Base-by-base conservation (phyloP, 306 rosid species). In the Benincasa hispida region DNA sequence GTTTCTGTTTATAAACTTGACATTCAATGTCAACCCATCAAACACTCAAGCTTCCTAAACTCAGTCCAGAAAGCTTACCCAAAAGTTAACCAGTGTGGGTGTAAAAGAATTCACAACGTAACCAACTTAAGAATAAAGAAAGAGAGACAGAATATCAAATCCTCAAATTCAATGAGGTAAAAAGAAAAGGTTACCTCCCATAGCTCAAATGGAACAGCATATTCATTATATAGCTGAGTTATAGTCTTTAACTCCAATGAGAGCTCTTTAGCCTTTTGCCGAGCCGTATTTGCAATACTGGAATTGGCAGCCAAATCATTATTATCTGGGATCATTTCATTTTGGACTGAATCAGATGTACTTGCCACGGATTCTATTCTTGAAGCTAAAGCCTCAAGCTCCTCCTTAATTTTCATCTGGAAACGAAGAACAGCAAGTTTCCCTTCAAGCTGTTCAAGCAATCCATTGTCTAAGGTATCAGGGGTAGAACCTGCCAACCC, bases 361-460 rank as follows among this genome's bases (percentile, higher is more conserved):
- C 83, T 80, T 28, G 89, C 82, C 50, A 81, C 78, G 83, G 79
- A 87, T 81, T 90, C 96, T 34, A 86, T 81, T 79, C 91, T 88
- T 62, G 91, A 88, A 81, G 88, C 93, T 76, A 89, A 51, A 72
- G 86, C 91, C 81, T 89, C 98, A 61, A 94, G 82, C 86, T 92
- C 97, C 76, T 92, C 93, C 86, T 88, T 92, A 81, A 92, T 84
- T 86, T 94, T 94, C 53, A 91, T 87, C 82, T 94, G 99, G 85
- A 94, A 92, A 83, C 86, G 93, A 78, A 94, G 99, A 84, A 94
- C 99, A 42, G 96, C 92, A 81, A 94, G 99, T 85, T 94, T 94
- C 86, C 97, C 99, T 87, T 94, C 99, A 78, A 94, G 88, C 85
- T 92, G 83, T 81, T 94, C 98, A 87, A 94, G 88, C 51, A 94